Conservation (phyloP, 768 basidiomycete genomes). For the Cystofilobasidium macerans region DNA sequence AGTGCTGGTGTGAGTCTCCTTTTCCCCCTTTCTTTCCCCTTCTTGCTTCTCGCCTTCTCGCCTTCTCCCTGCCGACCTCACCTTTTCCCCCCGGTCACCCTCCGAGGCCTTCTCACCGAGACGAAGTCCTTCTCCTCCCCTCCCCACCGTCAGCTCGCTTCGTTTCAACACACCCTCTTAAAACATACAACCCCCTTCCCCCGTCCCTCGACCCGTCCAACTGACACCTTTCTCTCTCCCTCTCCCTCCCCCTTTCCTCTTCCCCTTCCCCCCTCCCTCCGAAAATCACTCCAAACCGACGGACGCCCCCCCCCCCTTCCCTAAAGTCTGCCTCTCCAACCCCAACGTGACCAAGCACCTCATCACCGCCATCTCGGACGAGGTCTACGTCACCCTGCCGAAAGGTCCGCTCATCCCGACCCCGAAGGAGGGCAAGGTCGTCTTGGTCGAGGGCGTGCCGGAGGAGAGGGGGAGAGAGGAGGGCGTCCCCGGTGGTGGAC, state of each 20-base stretch:
- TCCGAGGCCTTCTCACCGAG: no score
- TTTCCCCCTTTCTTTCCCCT: not conserved
- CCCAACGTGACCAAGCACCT: constrained; percentile 88
- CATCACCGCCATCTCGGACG: constrained; percentile 82
- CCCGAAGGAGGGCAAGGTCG: constrained; percentile 13
- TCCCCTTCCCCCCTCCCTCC: no score
- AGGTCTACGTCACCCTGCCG: constrained; percentile 90
- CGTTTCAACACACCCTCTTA: no score
- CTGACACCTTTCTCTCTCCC: no score
- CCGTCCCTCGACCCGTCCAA: no score
- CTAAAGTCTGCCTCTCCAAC: constrained; percentile 81
- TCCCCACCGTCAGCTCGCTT: no score
- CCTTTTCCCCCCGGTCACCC: no score
- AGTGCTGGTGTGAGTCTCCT: constrained; percentile 66
- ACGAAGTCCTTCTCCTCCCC: no score
- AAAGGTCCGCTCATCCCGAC: constrained; percentile 65
- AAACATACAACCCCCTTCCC: no score
- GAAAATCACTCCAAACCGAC: no score
- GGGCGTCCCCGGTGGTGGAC: constrained; percentile 82
- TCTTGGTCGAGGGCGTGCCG: not conserved
- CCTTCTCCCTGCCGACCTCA: not conserved
- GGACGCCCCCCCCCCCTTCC: no score
- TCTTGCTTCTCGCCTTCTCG: not conserved
- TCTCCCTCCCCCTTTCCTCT: no score
- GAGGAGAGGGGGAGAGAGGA: not conserved